phyloP scores from a whole-genome alignment of 1,284 basidiomycete genomes.

The Apiotrichum gracile region DNA sequence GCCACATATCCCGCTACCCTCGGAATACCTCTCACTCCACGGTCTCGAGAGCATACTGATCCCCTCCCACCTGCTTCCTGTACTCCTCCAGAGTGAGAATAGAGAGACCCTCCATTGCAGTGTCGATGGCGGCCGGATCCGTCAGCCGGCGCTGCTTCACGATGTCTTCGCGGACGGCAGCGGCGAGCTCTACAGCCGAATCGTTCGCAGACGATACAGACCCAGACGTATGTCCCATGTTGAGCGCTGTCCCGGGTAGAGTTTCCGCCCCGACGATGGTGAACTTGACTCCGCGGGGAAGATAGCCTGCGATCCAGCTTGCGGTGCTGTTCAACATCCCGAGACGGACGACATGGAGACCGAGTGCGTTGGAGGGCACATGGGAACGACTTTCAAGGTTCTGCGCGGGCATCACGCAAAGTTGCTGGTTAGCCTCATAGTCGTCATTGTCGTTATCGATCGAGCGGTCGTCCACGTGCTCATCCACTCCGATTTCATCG shows the following conservation, averaged over 20 bases:
- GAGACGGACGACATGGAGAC: not conserved
- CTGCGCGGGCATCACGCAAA: too few relatives aligned
- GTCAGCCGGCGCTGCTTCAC: not conserved
- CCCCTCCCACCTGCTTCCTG: not conserved
- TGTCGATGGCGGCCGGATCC: not conserved
- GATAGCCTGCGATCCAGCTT: not conserved
- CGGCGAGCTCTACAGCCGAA: not conserved
- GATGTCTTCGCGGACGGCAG: not conserved
- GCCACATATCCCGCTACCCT: too few relatives aligned
- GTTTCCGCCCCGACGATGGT: not conserved
- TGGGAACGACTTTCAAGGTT: too few relatives aligned
- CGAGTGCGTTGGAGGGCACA: too few relatives aligned
- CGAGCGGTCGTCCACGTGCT: not conserved
- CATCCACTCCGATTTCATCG: not conserved
- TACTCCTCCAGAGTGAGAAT: not conserved
- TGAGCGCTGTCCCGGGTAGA: not conserved
- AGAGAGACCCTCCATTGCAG: not conserved
- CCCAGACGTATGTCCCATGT: not conserved
- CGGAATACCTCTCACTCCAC: not conserved
- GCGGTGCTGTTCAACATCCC: conserved; percentile 1
- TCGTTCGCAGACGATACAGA: not conserved
- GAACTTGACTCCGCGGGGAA: not conserved
- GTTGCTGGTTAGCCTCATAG: too few relatives aligned
- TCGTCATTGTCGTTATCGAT: not conserved
- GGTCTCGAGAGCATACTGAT: not conserved